These are phyloP conservation scores for Gastrolobium villosum DNA, from an alignment of 306 rosid genomes.

Conservation along the genomic window DNA sequence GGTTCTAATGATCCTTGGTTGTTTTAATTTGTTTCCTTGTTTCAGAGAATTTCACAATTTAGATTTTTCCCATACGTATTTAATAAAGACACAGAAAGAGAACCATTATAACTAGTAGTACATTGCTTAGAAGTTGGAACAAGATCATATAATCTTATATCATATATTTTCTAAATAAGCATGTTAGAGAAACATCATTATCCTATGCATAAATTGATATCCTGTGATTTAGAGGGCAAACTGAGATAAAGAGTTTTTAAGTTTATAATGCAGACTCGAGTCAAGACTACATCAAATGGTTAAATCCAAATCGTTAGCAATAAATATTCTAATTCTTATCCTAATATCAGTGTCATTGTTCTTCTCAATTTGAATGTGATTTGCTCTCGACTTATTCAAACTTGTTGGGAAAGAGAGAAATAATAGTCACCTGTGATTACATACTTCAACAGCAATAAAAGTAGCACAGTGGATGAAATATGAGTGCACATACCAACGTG, in stretches of 20 bases:
- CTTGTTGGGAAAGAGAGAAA: not conserved
- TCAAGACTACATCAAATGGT: not conserved
- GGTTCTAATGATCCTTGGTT: slow-evolving; percentile 40
- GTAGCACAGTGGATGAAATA: not conserved
- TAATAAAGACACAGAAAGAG: not conserved
- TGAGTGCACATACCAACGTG: not conserved
- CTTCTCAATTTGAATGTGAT: not conserved
- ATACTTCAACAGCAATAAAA: slow-evolving; percentile 10
- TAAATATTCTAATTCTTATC: not conserved
- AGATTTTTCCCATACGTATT: slow-evolving; percentile 22
- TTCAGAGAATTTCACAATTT: slow-evolving; percentile 13
- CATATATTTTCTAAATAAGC: slow-evolving; percentile 2
- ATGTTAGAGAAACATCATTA: not conserved
- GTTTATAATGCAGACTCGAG: not conserved
- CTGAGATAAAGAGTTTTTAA: slow-evolving; percentile 29
- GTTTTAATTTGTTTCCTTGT: slow-evolving; percentile 21
- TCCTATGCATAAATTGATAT: not conserved
- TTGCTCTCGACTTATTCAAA: not conserved
- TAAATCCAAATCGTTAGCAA: not conserved
- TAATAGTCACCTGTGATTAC: not conserved
- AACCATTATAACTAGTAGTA: slow-evolving; percentile 7
- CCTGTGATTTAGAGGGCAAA: slow-evolving; percentile 5
- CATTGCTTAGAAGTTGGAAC: slow-evolving; percentile 5
- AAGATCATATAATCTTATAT: slow-evolving; percentile 7
- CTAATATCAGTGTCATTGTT: not conserved